These are phyloP conservation scores for Raphanus sativus DNA, from an alignment of 345 rosid species.

Conservation along the genomic window DNA sequence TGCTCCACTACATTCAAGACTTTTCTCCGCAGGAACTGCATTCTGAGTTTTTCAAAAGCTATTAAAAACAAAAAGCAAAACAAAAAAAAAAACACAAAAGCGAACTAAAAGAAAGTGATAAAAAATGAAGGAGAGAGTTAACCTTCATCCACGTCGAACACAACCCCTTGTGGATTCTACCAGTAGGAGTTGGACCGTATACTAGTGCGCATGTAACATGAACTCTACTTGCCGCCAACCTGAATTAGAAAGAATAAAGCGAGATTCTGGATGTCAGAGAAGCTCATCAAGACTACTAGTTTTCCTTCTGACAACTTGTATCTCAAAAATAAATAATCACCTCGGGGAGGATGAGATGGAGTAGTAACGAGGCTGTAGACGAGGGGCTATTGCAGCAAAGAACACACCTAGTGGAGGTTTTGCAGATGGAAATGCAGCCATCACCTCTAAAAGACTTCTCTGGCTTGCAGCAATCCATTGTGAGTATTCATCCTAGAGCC, in stretches of 20 bases:
- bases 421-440: slow-evolving; percentile 89
- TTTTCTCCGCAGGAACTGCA: slow-evolving; percentile 56
- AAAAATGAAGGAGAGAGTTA: slow-evolving; percentile 18
- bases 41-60: slow-evolving; percentile 42
- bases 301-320: not conserved
- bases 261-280: not conserved
- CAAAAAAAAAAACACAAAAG: slow-evolving; percentile 10
- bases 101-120: not conserved
- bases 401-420: slow-evolving; percentile 92
- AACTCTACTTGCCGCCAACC: slow-evolving; percentile 64
- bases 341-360: slow-evolving; percentile 97
- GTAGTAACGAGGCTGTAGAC: slow-evolving; percentile 86
- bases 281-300: not conserved
- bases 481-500: slow-evolving; percentile 76
- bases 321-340: slow-evolving; percentile 31
- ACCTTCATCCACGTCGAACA: slow-evolving; percentile 99
- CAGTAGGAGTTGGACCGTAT: slow-evolving; percentile 75
- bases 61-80: slow-evolving; percentile 1
- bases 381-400: slow-evolving; percentile 90
- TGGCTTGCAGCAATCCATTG: slow-evolving; percentile 84
- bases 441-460: slow-evolving; percentile 94
- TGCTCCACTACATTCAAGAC: slow-evolving; percentile 59
- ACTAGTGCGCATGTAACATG: slow-evolving; percentile 96
- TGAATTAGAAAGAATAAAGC: slow-evolving; percentile 34
- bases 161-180: slow-evolving; percentile 84